phyloP scores from a whole-genome alignment of 352 stramenopile genomes.

The Phytophthora idaei region DNA sequence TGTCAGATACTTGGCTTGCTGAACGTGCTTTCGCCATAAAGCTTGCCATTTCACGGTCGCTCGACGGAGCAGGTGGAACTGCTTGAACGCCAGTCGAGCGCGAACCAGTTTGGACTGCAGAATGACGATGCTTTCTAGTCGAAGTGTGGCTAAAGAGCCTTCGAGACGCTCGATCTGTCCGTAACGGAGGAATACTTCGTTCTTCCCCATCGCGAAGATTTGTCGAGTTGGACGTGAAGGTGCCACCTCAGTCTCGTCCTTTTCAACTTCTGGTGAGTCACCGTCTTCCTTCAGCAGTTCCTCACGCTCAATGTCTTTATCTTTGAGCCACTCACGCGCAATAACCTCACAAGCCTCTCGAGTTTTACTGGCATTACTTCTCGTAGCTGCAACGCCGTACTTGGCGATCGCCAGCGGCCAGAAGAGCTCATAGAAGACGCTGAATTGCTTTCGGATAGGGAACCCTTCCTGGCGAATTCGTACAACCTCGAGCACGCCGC shows the following conservation, averaged over 20 bases:
- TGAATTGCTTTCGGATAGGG: slow-evolving; percentile 82
- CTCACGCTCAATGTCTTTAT: slow-evolving; percentile 31
- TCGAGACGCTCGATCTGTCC: slow-evolving; percentile 79
- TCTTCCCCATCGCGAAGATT: slow-evolving; percentile 67
- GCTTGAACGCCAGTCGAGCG: slow-evolving; percentile 37
- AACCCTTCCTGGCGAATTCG: slow-evolving; percentile 93
- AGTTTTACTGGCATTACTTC: slow-evolving; percentile 28
- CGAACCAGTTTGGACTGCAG: slow-evolving; percentile 64
- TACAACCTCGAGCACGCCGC: slow-evolving; percentile 93
- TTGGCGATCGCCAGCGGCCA: slow-evolving; percentile 51
- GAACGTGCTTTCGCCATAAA: slow-evolving; percentile 52
- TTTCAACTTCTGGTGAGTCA: slow-evolving; percentile 30
- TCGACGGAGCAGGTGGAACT: slow-evolving; percentile 47
- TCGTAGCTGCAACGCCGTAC: slow-evolving; percentile 28
- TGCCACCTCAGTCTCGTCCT: slow-evolving; percentile 19
- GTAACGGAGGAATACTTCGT: slow-evolving; percentile 83
- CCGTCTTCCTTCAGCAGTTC: slow-evolving; percentile 5
- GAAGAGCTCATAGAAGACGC: slow-evolving; percentile 79
- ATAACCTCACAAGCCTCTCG: slow-evolving; percentile 57
- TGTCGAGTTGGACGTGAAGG: slow-evolving; percentile 20
- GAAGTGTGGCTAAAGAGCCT: slow-evolving; percentile 44
- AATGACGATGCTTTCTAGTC: slow-evolving; percentile 51
- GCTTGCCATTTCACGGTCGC: slow-evolving; percentile 54
- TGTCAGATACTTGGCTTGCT: slow-evolving; percentile 46
- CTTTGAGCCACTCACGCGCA: slow-evolving; percentile 51